Conservation (phyloP, 495 filamentous ascomycete species). For the Penicillium paxilli region DNA sequence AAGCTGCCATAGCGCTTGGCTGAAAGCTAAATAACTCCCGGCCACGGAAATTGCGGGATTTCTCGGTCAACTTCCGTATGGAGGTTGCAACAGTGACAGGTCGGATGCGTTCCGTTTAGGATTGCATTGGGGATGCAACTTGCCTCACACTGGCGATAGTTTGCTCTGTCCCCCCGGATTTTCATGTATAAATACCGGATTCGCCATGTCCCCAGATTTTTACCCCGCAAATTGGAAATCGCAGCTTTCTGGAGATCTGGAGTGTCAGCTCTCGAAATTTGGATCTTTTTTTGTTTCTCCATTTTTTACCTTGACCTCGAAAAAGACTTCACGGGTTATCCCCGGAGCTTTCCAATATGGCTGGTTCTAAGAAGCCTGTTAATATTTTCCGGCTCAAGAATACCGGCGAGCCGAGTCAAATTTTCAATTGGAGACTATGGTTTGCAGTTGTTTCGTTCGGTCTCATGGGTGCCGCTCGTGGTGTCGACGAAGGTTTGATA, state of each 20-base stretch:
- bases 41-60: background rate
- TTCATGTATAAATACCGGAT: background rate
- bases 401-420: slow-evolving; percentile 50
- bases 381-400: slow-evolving; percentile 61
- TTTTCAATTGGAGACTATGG: slow-evolving; percentile 64
- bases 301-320: background rate
- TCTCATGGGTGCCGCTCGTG: slow-evolving; percentile 62
- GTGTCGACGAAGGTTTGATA: slow-evolving; percentile 69
- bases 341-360: slow-evolving; percentile 55
- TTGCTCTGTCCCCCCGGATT: too few relatives aligned
- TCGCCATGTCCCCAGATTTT: background rate
- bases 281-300: too few relatives aligned
- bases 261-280: too few relatives aligned
- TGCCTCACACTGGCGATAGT: too few relatives aligned
- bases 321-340: too few relatives aligned
- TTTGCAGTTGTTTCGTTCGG: slow-evolving; percentile 64
- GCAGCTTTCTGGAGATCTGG: too few relatives aligned
- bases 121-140: too few relatives aligned
- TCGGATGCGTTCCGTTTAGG: too few relatives aligned
- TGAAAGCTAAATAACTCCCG: background rate
- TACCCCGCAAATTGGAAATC: background rate
- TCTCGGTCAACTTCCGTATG: background rate
- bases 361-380: slow-evolving; percentile 58
- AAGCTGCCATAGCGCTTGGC: background rate
- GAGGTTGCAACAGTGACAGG: background rate